Base-by-base conservation (phyloP, 2,329 filamentous ascomycete genomes). In the Cladophialophora psammophila region DNA sequence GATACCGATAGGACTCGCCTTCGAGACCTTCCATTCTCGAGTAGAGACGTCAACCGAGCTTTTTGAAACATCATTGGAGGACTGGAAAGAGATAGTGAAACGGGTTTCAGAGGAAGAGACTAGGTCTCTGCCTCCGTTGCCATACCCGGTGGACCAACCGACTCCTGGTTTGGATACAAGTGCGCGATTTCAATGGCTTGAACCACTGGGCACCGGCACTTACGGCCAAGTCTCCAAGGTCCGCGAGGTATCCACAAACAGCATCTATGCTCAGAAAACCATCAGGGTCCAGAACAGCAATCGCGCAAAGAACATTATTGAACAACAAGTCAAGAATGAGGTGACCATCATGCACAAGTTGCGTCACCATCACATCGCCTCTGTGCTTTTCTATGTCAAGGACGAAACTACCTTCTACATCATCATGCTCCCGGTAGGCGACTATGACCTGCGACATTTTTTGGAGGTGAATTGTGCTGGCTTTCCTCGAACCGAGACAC, bases 181-280 rank as follows among this genome's bases (percentile, higher is more conserved):
- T 26, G 31, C 53, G 9, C 31, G 53, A 12, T 55, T 55, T 35
- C 53, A 55, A 26, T 55, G 53, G 53, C 31, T 55, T 36, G 53
- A 55, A 36, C 31, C 53, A 12, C 15, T 55, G 34, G 53, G 53
- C 53, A 55, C 15, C 1, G 53, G 53, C 31, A 55, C 53, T 9
- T 20, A 55, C 31, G 53, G 31, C 34, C 53, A 55, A 55, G 34
- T 55, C n/a, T 55, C 53, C 15, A 55, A 36, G n/a, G 53, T 55
- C 53, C 53, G 53, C 53, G 53, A 55, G 18, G 53, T 35, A 10
- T n/a, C 53, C 2, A 55, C 53, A 18, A 35, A 35, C 31, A 55
- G 53, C 53, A 36, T 55, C 53, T 55, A 55, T 55, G 53, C 53
- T 36, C 53, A 55, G 12, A 55, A 55, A 36, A 55, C 53, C 53